Base-by-base conservation (phyloP, 2,329 filamentous ascomycete genomes). In the Ophidiomyces ophidiicola region DNA sequence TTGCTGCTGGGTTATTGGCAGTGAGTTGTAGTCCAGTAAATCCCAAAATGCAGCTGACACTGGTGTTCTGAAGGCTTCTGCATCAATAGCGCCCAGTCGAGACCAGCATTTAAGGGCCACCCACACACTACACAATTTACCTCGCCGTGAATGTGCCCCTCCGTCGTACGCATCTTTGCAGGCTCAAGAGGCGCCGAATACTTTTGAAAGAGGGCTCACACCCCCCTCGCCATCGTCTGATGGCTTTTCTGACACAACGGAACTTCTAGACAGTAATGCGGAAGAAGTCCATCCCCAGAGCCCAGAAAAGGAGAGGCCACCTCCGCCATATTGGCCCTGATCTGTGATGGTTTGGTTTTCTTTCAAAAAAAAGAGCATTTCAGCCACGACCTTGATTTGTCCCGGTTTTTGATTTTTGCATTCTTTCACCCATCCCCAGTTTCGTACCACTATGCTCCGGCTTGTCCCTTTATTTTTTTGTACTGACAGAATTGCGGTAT, bases 281-380 rank as follows among this genome's bases (percentile, higher is more conserved):
- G 3, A 26, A 24, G n/a, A 6, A 12, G 5, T 28, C 5, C 4
- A 29, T 15, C n/a, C 11, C 25, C 15, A 15, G 11, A n/a, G 3
- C 20, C 26, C 28, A 19, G 23, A 35, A 34, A 40, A 40, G 17
- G 37, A 40, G 11, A 7, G n/a, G n/a, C 30, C 23, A 2, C 30
- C 37, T 32, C 36, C 36, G 4, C 37, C 37, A 11, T 34, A 40
- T 31, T 11, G 29, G 11, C 37, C 31, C 12, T 40, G 18, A 40
- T 18, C 8, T 20, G n/a, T n/a, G n/a, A n/a, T n/a, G n/a, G n/a
- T n/a, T n/a, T n/a, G n/a, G n/a, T n/a, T n/a, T n/a, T n/a, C n/a
- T n/a, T n/a, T n/a, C n/a, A n/a, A n/a, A n/a, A n/a, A n/a, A n/a
- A n/a, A n/a, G n/a, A n/a, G n/a, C n/a, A n/a, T n/a, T n/a, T n/a